These are phyloP conservation scores for Paramecium biaurelia DNA, from an alignment of 73 alveolate species.

Conservation along the genomic window DNA sequence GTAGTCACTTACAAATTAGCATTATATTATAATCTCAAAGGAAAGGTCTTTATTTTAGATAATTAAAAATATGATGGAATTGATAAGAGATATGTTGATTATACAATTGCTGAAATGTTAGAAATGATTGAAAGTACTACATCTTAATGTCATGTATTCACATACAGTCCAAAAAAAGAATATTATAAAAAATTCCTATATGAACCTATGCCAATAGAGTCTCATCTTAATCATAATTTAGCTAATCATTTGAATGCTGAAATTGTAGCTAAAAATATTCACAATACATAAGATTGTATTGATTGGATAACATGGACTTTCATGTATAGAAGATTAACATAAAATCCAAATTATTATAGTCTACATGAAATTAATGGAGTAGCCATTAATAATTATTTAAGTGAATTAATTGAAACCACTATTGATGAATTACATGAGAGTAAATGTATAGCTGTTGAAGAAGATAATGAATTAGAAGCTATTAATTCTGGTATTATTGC, in stretches of 20 bases:
- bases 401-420: constrained; percentile 53
- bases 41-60: constrained; percentile 85
- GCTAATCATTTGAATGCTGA: constrained; percentile 97
- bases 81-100: constrained; percentile 95
- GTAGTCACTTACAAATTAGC: constrained; percentile 46
- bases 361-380: constrained; percentile 92
- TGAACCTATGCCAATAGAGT: constrained; percentile 99
- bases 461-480: constrained; percentile 51
- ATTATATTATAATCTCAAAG: neutral
- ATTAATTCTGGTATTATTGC: constrained; percentile 61
- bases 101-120: constrained; percentile 96
- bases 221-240: constrained; percentile 88
- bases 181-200: constrained; percentile 95
- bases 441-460: constrained; percentile 57
- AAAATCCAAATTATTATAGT: constrained; percentile 99
- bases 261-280: constrained; percentile 93
- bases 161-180: constrained; percentile 89
- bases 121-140: constrained; percentile 96
- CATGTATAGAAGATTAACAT: constrained; percentile 96
- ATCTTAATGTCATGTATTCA: constrained; percentile 74
- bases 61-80: constrained; percentile 92
- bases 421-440: constrained; percentile 51
- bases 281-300: constrained; percentile 93
- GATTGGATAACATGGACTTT: constrained; percentile 99
- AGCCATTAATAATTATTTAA: constrained; percentile 56